Evolutionary conservation across 176 grass and related monocot genomes (phyloP), one percentile per base, ranked within the genome.

Genomic region (Oryza coarctata): DNA sequence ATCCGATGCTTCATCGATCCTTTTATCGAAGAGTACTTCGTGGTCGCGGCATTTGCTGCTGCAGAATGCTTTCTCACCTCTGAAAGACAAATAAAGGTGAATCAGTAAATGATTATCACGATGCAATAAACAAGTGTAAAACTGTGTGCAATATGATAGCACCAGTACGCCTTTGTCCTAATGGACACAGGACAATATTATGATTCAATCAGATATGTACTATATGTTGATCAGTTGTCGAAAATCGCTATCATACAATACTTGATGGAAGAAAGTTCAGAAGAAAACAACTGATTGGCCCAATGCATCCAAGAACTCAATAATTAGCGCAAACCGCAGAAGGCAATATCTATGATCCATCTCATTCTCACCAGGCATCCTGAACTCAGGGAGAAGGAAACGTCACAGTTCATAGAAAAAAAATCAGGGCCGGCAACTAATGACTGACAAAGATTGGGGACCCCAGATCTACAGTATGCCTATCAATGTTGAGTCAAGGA

Each of bases 401-500:
- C 31, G 74, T 88, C 74, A 65, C 86, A 63, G 43, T 83, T 68
- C 58, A 66, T 4, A 36, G 9, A 88, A 70, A 83, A 47, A 49
- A 78, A 73, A 28, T 78, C 13, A 17, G 44, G 45, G 68, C 74
- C 27, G 45, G 60, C 68, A 83, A 88, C 86, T 43, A 72, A 88
- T 73, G 67, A 78, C 28, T 78, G 74, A 78, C 80, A 88, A 73
- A 83, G 80, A 88, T 88, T 34, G 80, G 74, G 68, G 80, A 71
- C 73, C 73, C 80, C 32, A 7, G 73, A 88, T 83, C 60, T 77
- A 78, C 67, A 78, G 73, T 73, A 32, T 73, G 20, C 13, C 38
- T 78, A 73, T 35, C 74, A 83, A 57, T 72, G 55, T 77, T 20
- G 49, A 40, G 55, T 72, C 26, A 79, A 12, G 80, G 73, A 81